phyloP scores from a whole-genome alignment of 345 rosid genomes.

The Adansonia digitata region DNA sequence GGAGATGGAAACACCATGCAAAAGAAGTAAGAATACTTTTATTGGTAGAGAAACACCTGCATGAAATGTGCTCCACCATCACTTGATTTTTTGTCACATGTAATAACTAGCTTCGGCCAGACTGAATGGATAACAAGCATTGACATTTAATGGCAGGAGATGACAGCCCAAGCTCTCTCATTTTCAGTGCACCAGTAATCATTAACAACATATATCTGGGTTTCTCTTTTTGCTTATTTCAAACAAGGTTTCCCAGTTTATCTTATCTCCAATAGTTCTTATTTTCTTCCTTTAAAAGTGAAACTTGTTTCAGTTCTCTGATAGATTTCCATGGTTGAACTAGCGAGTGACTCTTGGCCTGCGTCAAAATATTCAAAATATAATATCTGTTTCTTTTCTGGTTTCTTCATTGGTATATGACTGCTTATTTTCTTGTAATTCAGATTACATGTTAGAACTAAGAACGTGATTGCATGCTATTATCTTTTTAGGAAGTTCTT shows the following conservation, averaged over 20 bases:
- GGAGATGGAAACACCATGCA: not conserved
- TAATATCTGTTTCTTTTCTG: not conserved
- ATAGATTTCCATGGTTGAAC: not conserved
- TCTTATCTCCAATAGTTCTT: not conserved
- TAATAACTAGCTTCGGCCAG: not conserved
- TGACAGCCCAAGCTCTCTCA: not conserved
- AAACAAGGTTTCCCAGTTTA: not conserved
- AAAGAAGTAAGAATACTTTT: not conserved
- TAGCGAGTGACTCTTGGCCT: not conserved
- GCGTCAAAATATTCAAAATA: not conserved
- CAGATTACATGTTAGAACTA: not conserved
- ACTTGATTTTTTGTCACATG: not conserved
- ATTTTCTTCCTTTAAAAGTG: not conserved
- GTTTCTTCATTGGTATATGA: not conserved
- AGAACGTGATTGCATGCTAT: not conserved
- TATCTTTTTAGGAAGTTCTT: too few species aligned
- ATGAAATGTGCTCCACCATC: not conserved
- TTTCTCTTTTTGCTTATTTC: not conserved
- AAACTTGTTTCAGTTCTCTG: not conserved
- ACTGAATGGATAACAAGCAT: not conserved
- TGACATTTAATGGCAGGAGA: not conserved
- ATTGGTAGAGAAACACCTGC: not conserved
- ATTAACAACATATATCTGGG: too few species aligned
- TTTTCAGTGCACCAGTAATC: slow-evolving; percentile 3
- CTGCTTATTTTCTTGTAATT: not conserved